A percentile compares a stretch with the other conserved stretches of the same genome.
Evolutionary conservation across 2,329 filamentous ascomycete genomes (phyloP).

Genomic region (Colletotrichum incanum): DNA sequence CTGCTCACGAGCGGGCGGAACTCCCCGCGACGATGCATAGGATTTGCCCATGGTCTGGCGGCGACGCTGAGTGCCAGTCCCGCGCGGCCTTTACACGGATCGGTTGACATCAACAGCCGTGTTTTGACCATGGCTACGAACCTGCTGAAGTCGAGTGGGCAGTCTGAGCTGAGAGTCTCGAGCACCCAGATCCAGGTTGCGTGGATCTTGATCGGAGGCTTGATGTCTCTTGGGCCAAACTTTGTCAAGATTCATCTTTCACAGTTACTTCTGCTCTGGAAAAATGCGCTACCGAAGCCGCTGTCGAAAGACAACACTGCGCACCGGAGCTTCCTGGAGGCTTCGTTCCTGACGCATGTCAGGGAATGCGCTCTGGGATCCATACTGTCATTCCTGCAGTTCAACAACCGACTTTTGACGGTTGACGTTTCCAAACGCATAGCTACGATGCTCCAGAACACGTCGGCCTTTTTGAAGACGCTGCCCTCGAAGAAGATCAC

Average conservation of each 20-base stretch:
- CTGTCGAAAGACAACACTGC: constrained; percentile 92
- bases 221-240: constrained; percentile 97
- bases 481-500: constrained; percentile 87
- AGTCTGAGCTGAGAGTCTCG: constrained; percentile 90
- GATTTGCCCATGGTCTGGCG: constrained; percentile 92
- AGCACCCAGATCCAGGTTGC: constrained; percentile 97
- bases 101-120: constrained; percentile 93
- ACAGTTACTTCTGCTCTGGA: constrained; percentile 94
- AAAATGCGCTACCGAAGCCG: constrained; percentile 95
- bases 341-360: constrained; percentile 94
- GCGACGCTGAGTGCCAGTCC: constrained; percentile 92
- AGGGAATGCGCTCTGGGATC: constrained; percentile 94
- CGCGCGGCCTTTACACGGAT: constrained; percentile 90
- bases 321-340: constrained; percentile 86
- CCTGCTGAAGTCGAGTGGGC: constrained; percentile 91
- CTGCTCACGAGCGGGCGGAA: constrained; percentile 82
- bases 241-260: constrained; percentile 99
- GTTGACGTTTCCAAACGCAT: constrained; percentile 95
- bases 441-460: constrained; percentile 95
- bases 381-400: constrained; percentile 92
- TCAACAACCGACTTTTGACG: constrained; percentile 92
- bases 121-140: constrained; percentile 93
- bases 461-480: constrained; percentile 88
- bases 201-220: constrained; percentile 95
- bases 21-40: constrained; percentile 86